Percentiles rank a stretch among this genome's conserved stretches.
phyloP scores from a whole-genome alignment of 345 rosid species.

The Psidium guajava region DNA sequence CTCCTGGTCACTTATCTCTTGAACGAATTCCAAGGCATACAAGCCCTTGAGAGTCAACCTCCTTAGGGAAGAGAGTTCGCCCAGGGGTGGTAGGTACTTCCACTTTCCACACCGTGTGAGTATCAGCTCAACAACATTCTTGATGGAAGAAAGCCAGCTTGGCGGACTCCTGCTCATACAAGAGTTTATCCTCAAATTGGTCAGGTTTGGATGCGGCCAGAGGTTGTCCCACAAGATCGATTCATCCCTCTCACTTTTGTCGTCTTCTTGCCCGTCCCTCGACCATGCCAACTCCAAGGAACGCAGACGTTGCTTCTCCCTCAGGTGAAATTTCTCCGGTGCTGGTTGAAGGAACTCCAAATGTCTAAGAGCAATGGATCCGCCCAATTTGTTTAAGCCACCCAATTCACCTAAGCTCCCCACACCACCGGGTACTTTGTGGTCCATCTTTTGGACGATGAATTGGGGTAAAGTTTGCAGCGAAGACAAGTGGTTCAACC shows the following conservation, averaged over 20 bases:
- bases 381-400: background rate
- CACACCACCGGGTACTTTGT: background rate
- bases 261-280: accelerated
- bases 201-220: background rate
- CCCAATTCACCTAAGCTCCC: background rate
- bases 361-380: background rate
- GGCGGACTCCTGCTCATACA: background rate
- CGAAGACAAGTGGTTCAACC: background rate
- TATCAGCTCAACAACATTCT: too few species aligned
- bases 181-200: background rate
- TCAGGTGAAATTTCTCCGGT: background rate
- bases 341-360: background rate
- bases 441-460: background rate
- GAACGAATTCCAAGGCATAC: background rate
- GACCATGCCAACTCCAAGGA: background rate
- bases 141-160: background rate
- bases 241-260: background rate
- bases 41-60: background rate
- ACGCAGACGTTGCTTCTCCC: background rate
- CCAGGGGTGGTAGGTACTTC: background rate
- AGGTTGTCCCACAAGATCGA: background rate
- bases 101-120: background rate
- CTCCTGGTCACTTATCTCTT: background rate
- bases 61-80: background rate
- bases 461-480: background rate